These are phyloP conservation scores for Ambrosiella xylebori DNA, from an alignment of 2,329 filamentous ascomycete species.

Conservation along the genomic window DNA sequence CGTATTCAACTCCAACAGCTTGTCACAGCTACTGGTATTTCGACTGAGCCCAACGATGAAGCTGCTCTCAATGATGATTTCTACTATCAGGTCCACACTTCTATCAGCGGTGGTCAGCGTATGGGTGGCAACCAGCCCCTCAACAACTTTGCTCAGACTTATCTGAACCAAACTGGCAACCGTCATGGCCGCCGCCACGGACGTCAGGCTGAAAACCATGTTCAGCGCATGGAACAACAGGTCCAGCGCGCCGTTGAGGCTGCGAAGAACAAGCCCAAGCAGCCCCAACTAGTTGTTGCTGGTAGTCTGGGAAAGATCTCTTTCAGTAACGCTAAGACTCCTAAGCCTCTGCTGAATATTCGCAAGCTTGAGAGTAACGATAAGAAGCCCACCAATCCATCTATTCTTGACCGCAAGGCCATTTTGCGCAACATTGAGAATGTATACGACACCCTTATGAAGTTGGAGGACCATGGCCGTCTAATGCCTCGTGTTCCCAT, in stretches of 20 bases:
- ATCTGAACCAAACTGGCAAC: conserved; percentile 85
- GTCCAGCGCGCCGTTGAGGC: conserved; percentile 94
- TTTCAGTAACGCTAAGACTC: conserved; percentile 96
- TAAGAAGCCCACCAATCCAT: conserved; percentile 17
- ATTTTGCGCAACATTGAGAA: conserved; percentile 74
- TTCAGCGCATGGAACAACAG: conserved; percentile 98
- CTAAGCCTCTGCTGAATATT: conserved; percentile 86
- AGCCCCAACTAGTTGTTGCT: conserved; percentile 89
- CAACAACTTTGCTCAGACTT: conserved; percentile 94
- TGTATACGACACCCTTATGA: conserved; percentile 78
- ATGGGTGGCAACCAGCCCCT: conserved; percentile 86
- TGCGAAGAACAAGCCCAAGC: conserved; percentile 93
- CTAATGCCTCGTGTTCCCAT: conserved; percentile 45
- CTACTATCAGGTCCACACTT: conserved; percentile 94
- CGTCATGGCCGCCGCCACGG: conserved; percentile 61
- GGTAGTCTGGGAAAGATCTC: conserved; percentile 95
- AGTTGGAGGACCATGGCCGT: conserved; percentile 83
- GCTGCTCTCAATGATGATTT: conserved; percentile 81
- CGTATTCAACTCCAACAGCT: conserved; percentile 94
- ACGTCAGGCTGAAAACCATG: conserved; percentile 82
- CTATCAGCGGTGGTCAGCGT: conserved; percentile 76
- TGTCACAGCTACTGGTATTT: conserved; percentile 76
- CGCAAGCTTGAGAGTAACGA: conserved; percentile 54
- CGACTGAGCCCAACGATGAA: conserved; percentile 64
- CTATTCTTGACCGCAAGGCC: conserved; percentile 55